phyloP scores from a whole-genome alignment of 1,284 basidiomycete genomes.

The Fomitiporia mediterranea region DNA sequence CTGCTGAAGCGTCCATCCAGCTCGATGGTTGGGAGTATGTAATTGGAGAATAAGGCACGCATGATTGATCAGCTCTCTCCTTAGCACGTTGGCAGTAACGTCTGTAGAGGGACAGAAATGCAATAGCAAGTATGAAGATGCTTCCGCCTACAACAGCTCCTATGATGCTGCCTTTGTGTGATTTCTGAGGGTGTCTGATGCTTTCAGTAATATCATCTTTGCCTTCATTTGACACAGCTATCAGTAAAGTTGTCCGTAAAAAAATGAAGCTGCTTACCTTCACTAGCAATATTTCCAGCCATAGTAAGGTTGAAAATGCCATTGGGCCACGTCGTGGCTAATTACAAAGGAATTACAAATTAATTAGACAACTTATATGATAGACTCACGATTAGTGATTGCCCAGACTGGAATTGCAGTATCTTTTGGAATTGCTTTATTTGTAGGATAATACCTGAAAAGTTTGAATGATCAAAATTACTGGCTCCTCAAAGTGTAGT shows the following conservation, averaged over 20 bases:
- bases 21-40: too few species aligned
- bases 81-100: too few species aligned
- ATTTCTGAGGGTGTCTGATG: background rate
- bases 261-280: constrained; percentile 14
- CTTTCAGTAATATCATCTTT: constrained; percentile 11
- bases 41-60: too few species aligned
- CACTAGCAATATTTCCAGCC: constrained; percentile 6
- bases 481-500: background rate
- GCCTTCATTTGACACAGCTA: background rate
- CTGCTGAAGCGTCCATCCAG: too few species aligned
- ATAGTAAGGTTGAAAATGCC: constrained; percentile 4
- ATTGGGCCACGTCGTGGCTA: constrained; percentile 16
- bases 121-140: too few species aligned
- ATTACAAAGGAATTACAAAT: too few species aligned
- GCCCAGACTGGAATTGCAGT: constrained; percentile 21
- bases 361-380: background rate
- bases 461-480: background rate
- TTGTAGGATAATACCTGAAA: constrained; percentile 4
- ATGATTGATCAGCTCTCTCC: too few species aligned
- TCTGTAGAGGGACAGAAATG: too few species aligned
- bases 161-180: background rate
- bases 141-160: constrained; percentile 17
- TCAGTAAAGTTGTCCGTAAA: background rate
- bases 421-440: constrained; percentile 12
- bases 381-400: constrained; percentile 13